Conservation (phyloP, 1,139 yeast genomes). For the Protomyces inouyei region DNA sequence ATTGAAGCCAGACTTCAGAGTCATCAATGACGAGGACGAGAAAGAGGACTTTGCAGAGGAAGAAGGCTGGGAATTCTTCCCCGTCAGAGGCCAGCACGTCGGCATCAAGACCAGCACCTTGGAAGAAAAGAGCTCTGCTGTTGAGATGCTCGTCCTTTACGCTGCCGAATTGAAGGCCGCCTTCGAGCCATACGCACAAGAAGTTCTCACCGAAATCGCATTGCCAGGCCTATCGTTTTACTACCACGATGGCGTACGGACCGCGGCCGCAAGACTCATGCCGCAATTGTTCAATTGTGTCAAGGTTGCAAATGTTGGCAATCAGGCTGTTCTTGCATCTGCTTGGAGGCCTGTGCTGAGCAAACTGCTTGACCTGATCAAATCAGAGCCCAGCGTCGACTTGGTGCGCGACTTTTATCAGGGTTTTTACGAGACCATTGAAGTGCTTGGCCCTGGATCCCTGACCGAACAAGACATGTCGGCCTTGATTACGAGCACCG, state of each 20-base stretch:
- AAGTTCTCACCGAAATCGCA: constrained; percentile 71
- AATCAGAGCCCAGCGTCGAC: constrained; percentile 79
- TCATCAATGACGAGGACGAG: constrained; percentile 82
- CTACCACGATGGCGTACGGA: constrained; percentile 90
- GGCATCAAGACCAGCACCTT: constrained; percentile 90
- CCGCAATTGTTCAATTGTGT: constrained; percentile 70
- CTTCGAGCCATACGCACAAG: constrained; percentile 77
- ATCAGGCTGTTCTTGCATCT: constrained; percentile 49
- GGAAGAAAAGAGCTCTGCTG: constrained; percentile 89
- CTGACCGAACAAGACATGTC: constrained; percentile 56
- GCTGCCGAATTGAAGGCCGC: constrained; percentile 78
- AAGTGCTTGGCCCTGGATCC: constrained; percentile 57
- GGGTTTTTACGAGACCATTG: constrained; percentile 64
- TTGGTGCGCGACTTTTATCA: constrained; percentile 71
- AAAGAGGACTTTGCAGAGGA: constrained; percentile 74
- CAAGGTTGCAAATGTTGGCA: constrained; percentile 52
- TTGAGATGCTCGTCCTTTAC: constrained; percentile 81
- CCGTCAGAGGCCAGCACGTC: constrained; percentile 82
- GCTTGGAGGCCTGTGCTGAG: constrained; percentile 70
- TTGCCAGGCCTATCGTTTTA: constrained; percentile 86
- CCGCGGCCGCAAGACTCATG: constrained; percentile 77
- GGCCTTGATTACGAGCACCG: constrained; percentile 56
- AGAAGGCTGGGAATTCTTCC: constrained; percentile 94
- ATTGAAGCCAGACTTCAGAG: constrained; percentile 80
- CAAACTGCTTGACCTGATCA: constrained; percentile 63